Conservation (phyloP, 768 basidiomycete species). For the Trametes meyenii region DNA sequence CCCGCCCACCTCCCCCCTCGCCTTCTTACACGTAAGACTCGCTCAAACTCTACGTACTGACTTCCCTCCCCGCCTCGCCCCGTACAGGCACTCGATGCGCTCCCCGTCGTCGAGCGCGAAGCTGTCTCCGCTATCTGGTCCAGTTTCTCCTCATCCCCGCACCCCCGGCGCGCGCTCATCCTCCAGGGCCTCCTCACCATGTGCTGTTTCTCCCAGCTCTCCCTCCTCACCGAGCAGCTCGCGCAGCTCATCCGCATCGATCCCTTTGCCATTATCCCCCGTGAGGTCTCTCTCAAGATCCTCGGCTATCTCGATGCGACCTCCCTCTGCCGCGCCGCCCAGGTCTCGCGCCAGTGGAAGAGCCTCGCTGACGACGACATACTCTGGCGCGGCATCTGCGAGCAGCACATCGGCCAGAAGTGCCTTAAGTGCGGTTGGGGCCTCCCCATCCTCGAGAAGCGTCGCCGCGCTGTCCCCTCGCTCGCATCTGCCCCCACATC, state of each 20-base stretch:
- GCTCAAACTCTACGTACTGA: neutral
- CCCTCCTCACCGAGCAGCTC: slow-evolving; percentile 91
- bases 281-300: slow-evolving; percentile 86
- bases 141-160: slow-evolving; percentile 92
- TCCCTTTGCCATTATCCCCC: slow-evolving; percentile 87
- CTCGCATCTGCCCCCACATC: slow-evolving; percentile 35
- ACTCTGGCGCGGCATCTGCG: slow-evolving; percentile 95
- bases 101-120: slow-evolving; percentile 84
- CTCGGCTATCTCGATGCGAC: slow-evolving; percentile 90
- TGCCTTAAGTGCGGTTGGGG: slow-evolving; percentile 99
- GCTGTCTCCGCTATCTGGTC: slow-evolving; percentile 94
- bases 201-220: slow-evolving; percentile 99
- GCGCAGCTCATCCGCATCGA: slow-evolving; percentile 93
- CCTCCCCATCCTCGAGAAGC: slow-evolving; percentile 82
- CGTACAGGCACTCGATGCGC: slow-evolving; percentile 81
- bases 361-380: slow-evolving; percentile 91
- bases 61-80: neutral
- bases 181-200: slow-evolving; percentile 96
- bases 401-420: slow-evolving; percentile 97
- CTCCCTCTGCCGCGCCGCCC: slow-evolving; percentile 91
- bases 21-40: neutral
- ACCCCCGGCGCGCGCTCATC: slow-evolving; percentile 89
- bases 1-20: neutral
- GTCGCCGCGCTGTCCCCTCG: slow-evolving; percentile 50
- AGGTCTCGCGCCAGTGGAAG: slow-evolving; percentile 86